Percentiles rank a stretch among this genome's conserved stretches.
Conservation (phyloP, 306 rosid species). For the Cicer arietinum region DNA sequence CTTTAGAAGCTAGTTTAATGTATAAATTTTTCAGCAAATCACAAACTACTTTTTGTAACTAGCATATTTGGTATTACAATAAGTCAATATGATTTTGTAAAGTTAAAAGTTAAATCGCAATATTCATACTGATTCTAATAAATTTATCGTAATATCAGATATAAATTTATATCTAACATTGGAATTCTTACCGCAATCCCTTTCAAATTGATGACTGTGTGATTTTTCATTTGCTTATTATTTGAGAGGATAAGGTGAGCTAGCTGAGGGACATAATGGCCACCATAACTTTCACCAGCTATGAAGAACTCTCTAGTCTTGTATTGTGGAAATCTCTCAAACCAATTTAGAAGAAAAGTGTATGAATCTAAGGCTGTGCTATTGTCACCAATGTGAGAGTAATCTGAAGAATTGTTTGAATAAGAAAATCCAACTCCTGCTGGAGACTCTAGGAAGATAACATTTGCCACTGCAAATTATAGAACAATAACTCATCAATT, state of each 20-base stretch:
- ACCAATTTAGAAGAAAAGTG: constrained; percentile 65
- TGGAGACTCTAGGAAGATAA: constrained; percentile 70
- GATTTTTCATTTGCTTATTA: constrained; percentile 42
- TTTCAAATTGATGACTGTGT: constrained; percentile 52
- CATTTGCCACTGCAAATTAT: constrained; percentile 65
- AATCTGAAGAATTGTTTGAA: constrained; percentile 54
- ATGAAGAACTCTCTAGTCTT: constrained; percentile 61
- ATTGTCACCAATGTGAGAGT: constrained; percentile 53
- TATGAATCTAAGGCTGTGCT: constrained; percentile 65
- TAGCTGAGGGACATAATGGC: constrained; percentile 71
- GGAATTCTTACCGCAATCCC: constrained; percentile 65
- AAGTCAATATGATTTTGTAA: too few relatives aligned
- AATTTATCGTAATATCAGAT: too few relatives aligned
- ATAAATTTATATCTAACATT: background rate
- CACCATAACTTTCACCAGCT: constrained; percentile 75
- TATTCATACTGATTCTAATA: too few relatives aligned
- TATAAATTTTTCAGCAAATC: too few relatives aligned
- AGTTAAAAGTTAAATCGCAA: too few relatives aligned
- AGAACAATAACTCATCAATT: background rate
- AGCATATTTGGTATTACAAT: too few relatives aligned
- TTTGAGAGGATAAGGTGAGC: constrained; percentile 53
- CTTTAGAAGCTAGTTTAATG: too few relatives aligned
- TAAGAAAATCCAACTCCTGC: constrained; percentile 77
- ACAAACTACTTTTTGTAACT: too few relatives aligned
- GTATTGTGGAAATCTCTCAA: constrained; percentile 65